phyloP scores from a whole-genome alignment of 176 grass and related monocot genomes.

The Cenchrus fungigraminus region DNA sequence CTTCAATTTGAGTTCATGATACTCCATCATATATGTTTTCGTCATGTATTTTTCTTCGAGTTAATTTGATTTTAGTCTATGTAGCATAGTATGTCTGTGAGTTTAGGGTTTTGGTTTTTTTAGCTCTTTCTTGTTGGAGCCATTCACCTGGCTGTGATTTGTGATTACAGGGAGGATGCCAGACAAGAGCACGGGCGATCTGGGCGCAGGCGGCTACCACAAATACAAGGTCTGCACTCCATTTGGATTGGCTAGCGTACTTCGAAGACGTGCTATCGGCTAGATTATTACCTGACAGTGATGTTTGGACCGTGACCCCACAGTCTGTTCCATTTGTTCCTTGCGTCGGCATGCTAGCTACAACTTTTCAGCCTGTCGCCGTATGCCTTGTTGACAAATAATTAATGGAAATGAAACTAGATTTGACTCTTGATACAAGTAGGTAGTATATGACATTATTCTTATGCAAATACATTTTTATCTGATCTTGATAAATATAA shows the following conservation, averaged over 20 bases:
- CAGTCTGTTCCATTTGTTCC: neutral
- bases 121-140: neutral
- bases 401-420: slow-evolving; percentile 14
- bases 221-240: slow-evolving; percentile 65
- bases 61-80: neutral
- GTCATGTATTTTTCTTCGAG: no score
- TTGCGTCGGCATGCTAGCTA: neutral
- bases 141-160: neutral
- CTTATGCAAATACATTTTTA: neutral
- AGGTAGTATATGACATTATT: neutral
- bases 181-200: slow-evolving; percentile 75
- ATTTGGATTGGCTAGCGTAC: neutral
- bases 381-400: slow-evolving; percentile 19
- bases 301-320: neutral
- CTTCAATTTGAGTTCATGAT: no score
- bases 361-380: neutral
- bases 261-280: neutral
- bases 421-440: neutral
- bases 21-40: no score
- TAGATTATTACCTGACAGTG: slow-evolving; percentile 7
- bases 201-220: slow-evolving; percentile 70
- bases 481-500: neutral
- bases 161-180: slow-evolving; percentile 55
- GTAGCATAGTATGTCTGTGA: neutral
- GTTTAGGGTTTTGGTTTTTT: neutral